Evolutionary conservation across 257 asterid species (phyloP), one percentile per base, ranked within the genome.

Genomic region (Solanum dulcamara): DNA sequence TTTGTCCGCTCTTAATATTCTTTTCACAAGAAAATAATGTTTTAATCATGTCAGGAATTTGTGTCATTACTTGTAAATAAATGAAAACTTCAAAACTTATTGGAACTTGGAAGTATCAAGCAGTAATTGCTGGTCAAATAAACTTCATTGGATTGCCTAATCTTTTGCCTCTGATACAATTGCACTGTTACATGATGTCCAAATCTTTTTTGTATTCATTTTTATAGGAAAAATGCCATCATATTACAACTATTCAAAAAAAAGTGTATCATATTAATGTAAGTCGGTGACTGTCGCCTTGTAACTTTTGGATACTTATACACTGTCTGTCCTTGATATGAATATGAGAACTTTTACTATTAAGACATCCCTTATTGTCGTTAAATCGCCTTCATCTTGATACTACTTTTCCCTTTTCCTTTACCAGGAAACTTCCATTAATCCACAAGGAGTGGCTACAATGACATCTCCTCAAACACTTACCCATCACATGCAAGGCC

Each of bases 361-460:
- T 17, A 28, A 6, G 66, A 30, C 46, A 20, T 48, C 66, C 44
- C 30, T 30, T 50, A 48, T 79, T 79, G 18, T 30, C 2, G 28
- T 48, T 48, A 32, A 48, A 48, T 46, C 11, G 8, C 10, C 75
- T 37, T 62, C 28, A 57, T 60, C 18, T n/a, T 84, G 32, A 14
- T 40, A 17, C 20, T 51, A 42, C 86, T 83, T 32, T 51, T 18
- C 22, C 24, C 59, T 85, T 62, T 80, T 10, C 8, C 33, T 84
- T 50, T 72, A 72, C 71, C 93, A 97, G 99, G 99, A 95, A 84
- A 92, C 90, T 44, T 81, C 95, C 10, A 85, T 97, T 35, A 94
- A 92, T 85, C 97, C 99, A 22, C 92, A 91, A 79, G 99, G 97
- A 40, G 94, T 93, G 75, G 96, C 95, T 18, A 92, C 96, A 26